Conservation (phyloP, 371 early-diverging fungal species). For the Mucor saturninus region DNA sequence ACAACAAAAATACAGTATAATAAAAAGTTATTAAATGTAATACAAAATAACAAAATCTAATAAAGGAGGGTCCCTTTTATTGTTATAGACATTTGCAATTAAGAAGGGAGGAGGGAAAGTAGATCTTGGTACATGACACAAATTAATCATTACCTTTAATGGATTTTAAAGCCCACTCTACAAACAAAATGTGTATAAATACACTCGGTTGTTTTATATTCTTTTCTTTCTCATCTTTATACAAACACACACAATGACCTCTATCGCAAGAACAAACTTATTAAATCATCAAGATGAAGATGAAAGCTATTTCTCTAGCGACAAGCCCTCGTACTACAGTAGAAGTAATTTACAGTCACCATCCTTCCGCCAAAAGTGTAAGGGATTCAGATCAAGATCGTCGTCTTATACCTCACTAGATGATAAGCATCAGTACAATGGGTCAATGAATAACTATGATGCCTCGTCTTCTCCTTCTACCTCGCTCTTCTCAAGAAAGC, state of each 20-base stretch:
- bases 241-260: neutral
- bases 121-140: neutral
- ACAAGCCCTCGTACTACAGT: neutral
- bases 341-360: neutral
- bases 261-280: neutral
- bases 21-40: neutral
- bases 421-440: neutral
- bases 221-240: neutral
- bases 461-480: neutral
- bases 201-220: neutral
- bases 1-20: neutral
- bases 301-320: neutral
- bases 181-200: neutral
- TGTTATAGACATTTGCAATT: neutral
- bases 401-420: slow-evolving; percentile 12
- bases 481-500: slow-evolving; percentile 8
- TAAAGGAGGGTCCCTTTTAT: slow-evolving; percentile 2
- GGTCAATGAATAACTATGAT: neutral
- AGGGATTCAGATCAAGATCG: neutral
- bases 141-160: slow-evolving; percentile 9
- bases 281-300: slow-evolving; percentile 1
- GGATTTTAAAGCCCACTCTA: slow-evolving; percentile 1
- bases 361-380: slow-evolving; percentile 3
- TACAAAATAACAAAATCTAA: neutral
- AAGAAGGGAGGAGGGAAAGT: neutral